Evolutionary conservation across 306 rosid genomes (phyloP).

Genomic region (Vigna reflexopilosa): DNA sequence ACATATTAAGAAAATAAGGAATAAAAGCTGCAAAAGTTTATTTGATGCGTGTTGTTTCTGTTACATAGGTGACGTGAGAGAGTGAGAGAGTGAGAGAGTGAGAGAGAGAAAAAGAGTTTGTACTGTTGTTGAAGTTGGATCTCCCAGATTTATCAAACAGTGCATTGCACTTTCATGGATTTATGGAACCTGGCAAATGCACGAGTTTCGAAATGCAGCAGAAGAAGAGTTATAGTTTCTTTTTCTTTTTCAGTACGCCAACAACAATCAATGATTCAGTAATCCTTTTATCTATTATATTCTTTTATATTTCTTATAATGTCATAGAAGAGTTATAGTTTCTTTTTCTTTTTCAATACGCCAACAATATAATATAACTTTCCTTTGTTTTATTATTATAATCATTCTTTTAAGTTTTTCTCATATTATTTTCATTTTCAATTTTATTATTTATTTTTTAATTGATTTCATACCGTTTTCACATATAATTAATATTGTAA

Average conservation of each 20-base stretch:
- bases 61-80: not conserved
- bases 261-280: no score
- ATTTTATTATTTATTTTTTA: no score
- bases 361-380: no score
- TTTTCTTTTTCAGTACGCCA: constrained; percentile 1
- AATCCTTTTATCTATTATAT: no score
- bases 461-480: no score
- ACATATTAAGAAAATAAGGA: not conserved
- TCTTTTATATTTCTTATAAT: no score
- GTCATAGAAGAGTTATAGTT: no score
- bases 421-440: no score
- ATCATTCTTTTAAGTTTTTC: no score
- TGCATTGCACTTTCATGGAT: constrained; percentile 29
- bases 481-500: no score
- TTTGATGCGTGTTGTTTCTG: constrained; percentile 6
- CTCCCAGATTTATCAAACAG: not conserved
- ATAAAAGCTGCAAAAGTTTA: constrained; percentile 4
- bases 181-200: constrained; percentile 27
- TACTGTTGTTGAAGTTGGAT: not conserved
- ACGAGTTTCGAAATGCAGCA: not conserved
- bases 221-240: not conserved
- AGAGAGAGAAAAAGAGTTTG: not conserved
- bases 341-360: no score
- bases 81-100: not conserved
- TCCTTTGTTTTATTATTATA: no score